These are phyloP conservation scores for Simplicillium sp. DNA, from an alignment of 2,329 filamentous ascomycete genomes.

Conservation along the genomic window DNA sequence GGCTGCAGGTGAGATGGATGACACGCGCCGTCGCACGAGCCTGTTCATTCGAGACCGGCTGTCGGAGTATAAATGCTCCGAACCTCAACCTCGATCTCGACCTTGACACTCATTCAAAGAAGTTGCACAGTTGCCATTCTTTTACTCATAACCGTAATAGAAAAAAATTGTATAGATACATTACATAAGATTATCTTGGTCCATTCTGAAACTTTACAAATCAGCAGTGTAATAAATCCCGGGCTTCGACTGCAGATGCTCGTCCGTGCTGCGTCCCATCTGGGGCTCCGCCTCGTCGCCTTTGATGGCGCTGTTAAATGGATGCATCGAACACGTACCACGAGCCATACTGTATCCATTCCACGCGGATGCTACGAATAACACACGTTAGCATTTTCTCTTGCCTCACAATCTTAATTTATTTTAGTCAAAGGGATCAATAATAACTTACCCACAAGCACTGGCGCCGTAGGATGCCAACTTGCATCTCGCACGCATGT, in stretches of 20 bases:
- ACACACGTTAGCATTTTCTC: no score
- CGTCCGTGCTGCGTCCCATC: slow-evolving; percentile 48
- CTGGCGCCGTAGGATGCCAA: slow-evolving; percentile 79
- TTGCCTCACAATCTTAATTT: no score
- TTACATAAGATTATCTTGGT: neutral
- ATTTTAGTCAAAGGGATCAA: no score
- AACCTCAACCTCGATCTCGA: no score
- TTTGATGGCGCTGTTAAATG: slow-evolving; percentile 56
- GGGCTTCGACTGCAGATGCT: slow-evolving; percentile 38
- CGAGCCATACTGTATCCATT: slow-evolving; percentile 65
- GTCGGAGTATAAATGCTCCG: no score
- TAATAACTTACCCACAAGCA: slow-evolving; percentile 53
- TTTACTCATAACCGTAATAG: neutral
- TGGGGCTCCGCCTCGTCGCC: slow-evolving; percentile 55
- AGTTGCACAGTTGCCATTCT: no score
- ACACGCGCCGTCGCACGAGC: no score
- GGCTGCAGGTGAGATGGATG: no score
- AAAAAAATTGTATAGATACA: slow-evolving; percentile 1
- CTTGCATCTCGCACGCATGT: slow-evolving; percentile 81
- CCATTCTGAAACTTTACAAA: slow-evolving; percentile 1
- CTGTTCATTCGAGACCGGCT: no score
- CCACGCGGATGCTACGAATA: slow-evolving; percentile 61
- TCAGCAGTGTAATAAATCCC: slow-evolving; percentile 11
- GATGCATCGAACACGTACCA: slow-evolving; percentile 70
- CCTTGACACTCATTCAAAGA: no score